phyloP scores from a whole-genome alignment of 2,329 filamentous ascomycete genomes.

The Cytospora schulzeri region DNA sequence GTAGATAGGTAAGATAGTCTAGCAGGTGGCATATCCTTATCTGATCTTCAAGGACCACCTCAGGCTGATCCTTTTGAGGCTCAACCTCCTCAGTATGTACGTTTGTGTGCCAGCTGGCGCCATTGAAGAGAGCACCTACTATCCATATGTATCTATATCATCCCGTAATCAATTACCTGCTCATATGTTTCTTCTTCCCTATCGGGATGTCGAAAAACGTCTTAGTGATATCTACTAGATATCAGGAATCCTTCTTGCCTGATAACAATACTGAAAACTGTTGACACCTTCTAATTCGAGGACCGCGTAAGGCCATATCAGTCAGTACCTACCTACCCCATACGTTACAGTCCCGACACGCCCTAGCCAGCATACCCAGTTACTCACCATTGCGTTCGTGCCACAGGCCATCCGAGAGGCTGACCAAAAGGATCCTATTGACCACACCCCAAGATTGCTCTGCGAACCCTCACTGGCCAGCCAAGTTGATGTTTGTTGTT shows the following conservation, averaged over 20 bases:
- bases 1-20: too few relatives aligned
- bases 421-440: not conserved
- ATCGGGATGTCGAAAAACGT: not conserved
- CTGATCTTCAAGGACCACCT: not conserved
- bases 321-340: not conserved
- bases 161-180: not conserved
- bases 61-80: too few relatives aligned
- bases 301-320: not conserved
- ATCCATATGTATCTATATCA: too few relatives aligned
- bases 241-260: too few relatives aligned
- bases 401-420: not conserved
- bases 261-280: not conserved
- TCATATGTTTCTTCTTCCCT: not conserved
- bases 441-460: constrained; percentile 2
- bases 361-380: not conserved
- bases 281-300: constrained; percentile 26
- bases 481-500: not conserved
- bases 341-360: not conserved
- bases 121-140: not conserved
- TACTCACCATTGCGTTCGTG: not conserved
- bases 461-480: constrained; percentile 1
- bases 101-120: too few relatives aligned
- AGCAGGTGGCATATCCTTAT: not conserved
- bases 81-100: too few relatives aligned
- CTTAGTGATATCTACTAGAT: not conserved